Evolutionary conservation across 345 rosid species (phyloP).

Genomic region (Erodium maritimum): DNA sequence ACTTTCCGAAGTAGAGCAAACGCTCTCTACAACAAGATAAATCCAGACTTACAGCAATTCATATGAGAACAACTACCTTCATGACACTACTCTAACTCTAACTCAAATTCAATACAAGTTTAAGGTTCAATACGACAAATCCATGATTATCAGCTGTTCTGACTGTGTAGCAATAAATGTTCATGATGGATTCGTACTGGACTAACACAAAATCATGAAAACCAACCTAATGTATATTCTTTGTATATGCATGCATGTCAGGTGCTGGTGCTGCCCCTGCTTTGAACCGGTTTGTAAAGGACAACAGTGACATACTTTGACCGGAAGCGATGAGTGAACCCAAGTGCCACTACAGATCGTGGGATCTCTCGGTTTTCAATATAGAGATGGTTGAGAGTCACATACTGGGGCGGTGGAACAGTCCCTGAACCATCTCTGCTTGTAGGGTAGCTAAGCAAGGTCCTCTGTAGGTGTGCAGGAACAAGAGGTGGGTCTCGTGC

Average conservation of each 20-base stretch:
- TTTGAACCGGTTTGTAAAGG: slow-evolving; percentile 76
- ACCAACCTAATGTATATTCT: slow-evolving; percentile 2
- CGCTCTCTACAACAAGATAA: not conserved
- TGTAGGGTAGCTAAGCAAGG: slow-evolving; percentile 46
- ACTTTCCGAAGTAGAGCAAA: too few relatives aligned
- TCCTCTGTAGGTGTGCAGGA: slow-evolving; percentile 65
- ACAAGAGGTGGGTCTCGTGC: slow-evolving; percentile 77
- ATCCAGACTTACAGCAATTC: not conserved
- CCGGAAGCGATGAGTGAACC: slow-evolving; percentile 81
- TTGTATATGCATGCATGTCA: slow-evolving; percentile 17
- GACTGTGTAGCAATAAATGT: not conserved
- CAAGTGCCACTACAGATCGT: slow-evolving; percentile 83
- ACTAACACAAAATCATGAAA: not conserved
- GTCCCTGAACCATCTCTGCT: slow-evolving; percentile 33
- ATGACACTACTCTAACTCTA: not conserved
- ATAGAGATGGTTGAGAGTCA: slow-evolving; percentile 75
- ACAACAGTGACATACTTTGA: slow-evolving; percentile 88
- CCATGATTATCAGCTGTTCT: not conserved
- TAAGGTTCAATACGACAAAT: not conserved
- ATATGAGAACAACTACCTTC: not conserved
- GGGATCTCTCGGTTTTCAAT: slow-evolving; percentile 80
- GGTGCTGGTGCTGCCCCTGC: slow-evolving; percentile 48
- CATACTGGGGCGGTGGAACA: slow-evolving; percentile 49
- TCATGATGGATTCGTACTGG: not conserved
- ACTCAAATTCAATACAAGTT: not conserved